Base-by-base conservation (phyloP, 2,329 filamentous ascomycete genomes). In the Remersonia thermophila region DNA sequence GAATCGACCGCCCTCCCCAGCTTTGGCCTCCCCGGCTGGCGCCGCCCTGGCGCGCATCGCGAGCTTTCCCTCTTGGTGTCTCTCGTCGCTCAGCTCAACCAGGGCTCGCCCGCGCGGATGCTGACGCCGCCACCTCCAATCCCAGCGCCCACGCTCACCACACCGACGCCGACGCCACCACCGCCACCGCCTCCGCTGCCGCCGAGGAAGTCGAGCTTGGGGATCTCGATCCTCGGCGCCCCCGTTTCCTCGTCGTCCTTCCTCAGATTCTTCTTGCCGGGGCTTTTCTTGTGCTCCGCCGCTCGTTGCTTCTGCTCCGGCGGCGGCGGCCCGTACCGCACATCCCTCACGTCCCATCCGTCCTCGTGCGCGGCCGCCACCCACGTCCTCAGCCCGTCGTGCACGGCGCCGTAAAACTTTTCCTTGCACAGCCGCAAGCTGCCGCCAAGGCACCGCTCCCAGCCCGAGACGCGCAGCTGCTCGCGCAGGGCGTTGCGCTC, bases 321-420 rank as follows among this genome's bases (percentile, higher is more conserved):
- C 5, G 63, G 50, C 1, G 64, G 59, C 28, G 77, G 77, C 0
- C 83, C 83, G 56, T 80, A 84, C 35, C 87, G 69, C 16, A 96
- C 87, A 51, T 81, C 77, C 35, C 71, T 70, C 30, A 86, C 80
- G 34, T 85, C 76, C 89, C 91, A 98, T 31, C 76, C 83, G 57
- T 98, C 91, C 42, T 87, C 86, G 18, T 67, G 69, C 0, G 85
- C 87, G 1, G 89, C 91, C 0, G 79, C 80, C 13, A 95, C 82
- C 87, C 89, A 98, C 6, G 83, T 87, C 37, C 82, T 77, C 44
- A 96, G 66, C 2, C 80, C 85, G 49, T 89, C 84, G 55, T 98
- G 91, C 3, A 98, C 83, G 33, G 82, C 77, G 2, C 83, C 82
- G 55, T 98, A 96, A 56, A 96, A 94, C 57, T 96, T 96, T 59